Evolutionary conservation across 2,329 filamentous ascomycete species (phyloP).

Genomic region (Ascochyta lentis): DNA sequence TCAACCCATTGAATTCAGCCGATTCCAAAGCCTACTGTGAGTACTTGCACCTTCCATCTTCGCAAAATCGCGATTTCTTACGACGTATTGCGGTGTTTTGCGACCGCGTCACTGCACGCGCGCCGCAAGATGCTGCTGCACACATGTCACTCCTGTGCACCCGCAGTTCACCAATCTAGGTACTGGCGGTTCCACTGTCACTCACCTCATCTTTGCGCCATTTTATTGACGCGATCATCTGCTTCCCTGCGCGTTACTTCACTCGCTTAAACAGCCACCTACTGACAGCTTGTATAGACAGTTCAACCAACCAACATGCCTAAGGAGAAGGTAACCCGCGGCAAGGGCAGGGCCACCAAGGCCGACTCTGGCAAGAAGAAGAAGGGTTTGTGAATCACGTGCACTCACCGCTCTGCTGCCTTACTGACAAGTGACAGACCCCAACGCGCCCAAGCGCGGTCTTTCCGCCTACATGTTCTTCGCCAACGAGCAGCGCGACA

Average conservation of each 20-base stretch:
- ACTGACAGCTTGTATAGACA: conserved; percentile 18
- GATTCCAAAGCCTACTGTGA: conserved; percentile 33
- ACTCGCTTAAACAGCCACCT: conserved; percentile 15
- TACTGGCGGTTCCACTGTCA: conserved; percentile 6
- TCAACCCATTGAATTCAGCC: conserved; percentile 29
- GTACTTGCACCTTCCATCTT: conserved; percentile 34
- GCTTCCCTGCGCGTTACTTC: conserved; percentile 6
- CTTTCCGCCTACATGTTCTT: conserved; percentile 99
- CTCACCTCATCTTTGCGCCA: conserved; percentile 8
- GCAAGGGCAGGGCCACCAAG: conserved; percentile 65
- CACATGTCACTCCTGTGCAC: conserved; percentile 27
- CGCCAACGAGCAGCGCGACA: conserved; percentile 98
- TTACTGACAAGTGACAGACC: conserved; percentile 64
- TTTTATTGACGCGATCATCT: not conserved
- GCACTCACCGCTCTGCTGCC: conserved; percentile 1
- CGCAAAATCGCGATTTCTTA: conserved; percentile 37
- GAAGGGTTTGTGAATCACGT: conserved; percentile 63
- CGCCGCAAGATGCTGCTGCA: conserved; percentile 24
- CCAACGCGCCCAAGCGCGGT: conserved; percentile 98
- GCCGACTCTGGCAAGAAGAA: conserved; percentile 68
- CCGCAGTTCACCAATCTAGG: conserved; percentile 14
- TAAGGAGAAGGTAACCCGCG: conserved; percentile 69
- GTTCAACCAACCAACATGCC: conserved; percentile 62
- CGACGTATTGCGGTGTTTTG: conserved; percentile 42
- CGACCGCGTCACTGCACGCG: conserved; percentile 36